A percentile compares a stretch with the other conserved stretches of the same genome.
Evolutionary conservation across 2,329 filamentous ascomycete species (phyloP).

Genomic region (Aspergillus chevalieri): DNA sequence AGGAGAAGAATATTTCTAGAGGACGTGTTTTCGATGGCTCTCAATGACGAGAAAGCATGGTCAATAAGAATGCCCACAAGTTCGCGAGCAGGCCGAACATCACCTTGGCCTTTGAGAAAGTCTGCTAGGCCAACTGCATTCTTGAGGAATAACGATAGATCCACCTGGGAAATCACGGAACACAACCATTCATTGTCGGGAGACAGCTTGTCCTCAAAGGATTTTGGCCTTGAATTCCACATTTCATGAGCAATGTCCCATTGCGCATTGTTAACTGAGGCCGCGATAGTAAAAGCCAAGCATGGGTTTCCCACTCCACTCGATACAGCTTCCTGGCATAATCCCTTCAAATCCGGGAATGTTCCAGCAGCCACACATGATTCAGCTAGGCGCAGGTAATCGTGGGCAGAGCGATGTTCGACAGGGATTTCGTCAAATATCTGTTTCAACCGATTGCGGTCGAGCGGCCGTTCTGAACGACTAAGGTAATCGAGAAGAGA

Average conservation of each 20-base stretch:
- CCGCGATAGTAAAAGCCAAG: constrained; percentile 26
- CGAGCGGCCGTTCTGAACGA: constrained; percentile 29
- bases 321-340: constrained; percentile 38
- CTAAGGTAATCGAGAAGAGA: constrained; percentile 35
- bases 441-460: constrained; percentile 39
- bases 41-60: constrained; percentile 19
- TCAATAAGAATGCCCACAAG: constrained; percentile 22
- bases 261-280: constrained; percentile 23
- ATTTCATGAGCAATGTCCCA: constrained; percentile 28
- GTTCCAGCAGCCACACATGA: constrained; percentile 38
- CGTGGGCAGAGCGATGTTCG: constrained; percentile 31
- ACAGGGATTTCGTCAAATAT: constrained; percentile 41
- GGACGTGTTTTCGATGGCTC: constrained; percentile 20
- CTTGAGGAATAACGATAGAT: constrained; percentile 12
- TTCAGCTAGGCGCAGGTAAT: constrained; percentile 42
- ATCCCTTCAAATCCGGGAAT: constrained; percentile 31
- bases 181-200: constrained; percentile 7
- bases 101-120: constrained; percentile 9
- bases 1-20: constrained; percentile 27
- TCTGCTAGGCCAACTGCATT: constrained; percentile 17
- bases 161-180: constrained; percentile 10
- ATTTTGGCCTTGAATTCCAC: constrained; percentile 21
- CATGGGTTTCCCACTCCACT: constrained; percentile 19
- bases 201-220: neutral
- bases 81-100: constrained; percentile 1